Percentiles rank a stretch among this genome's conserved stretches.
Conservation (phyloP, 1,139 yeast species). For the Spathaspora sp. region DNA sequence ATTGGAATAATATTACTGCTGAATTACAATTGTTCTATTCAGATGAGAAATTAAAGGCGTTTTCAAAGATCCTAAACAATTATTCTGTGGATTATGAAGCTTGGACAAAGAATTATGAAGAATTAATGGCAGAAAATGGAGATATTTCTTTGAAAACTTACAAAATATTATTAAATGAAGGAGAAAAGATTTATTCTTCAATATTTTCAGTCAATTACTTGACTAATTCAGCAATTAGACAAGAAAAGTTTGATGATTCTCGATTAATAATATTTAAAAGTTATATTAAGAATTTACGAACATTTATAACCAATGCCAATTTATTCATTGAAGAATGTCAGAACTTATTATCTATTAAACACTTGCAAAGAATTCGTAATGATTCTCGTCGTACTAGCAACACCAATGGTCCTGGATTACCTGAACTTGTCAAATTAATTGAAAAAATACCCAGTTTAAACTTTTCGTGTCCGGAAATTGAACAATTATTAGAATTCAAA, state of each 20-base stretch:
- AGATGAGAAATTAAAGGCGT: slow-evolving; percentile 50
- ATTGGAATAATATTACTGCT: slow-evolving; percentile 16
- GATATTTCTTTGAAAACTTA: slow-evolving; percentile 50
- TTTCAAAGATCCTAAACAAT: slow-evolving; percentile 32
- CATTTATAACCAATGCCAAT: slow-evolving; percentile 46
- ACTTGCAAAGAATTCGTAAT: slow-evolving; percentile 49
- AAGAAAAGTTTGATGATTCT: slow-evolving; percentile 14
- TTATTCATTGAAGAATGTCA: slow-evolving; percentile 60
- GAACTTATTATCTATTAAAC: slow-evolving; percentile 47
- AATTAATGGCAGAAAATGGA: slow-evolving; percentile 36
- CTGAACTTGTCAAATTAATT: slow-evolving; percentile 33
- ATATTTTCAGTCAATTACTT: slow-evolving; percentile 21
- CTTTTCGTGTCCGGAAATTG: slow-evolving; percentile 58
- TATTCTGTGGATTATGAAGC: slow-evolving; percentile 45
- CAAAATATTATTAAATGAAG: slow-evolving; percentile 49
- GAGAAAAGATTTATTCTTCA: slow-evolving; percentile 50
- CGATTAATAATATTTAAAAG: slow-evolving; percentile 20
- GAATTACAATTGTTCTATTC: slow-evolving; percentile 49
- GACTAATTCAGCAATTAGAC: slow-evolving; percentile 6
- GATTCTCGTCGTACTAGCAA: slow-evolving; percentile 7
- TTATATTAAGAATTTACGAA: slow-evolving; percentile 35
- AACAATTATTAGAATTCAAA: slow-evolving; percentile 55
- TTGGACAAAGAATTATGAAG: slow-evolving; percentile 53
- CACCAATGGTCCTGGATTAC: slow-evolving; percentile 17
- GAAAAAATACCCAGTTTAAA: slow-evolving; percentile 49